Evolutionary conservation across 2,329 filamentous ascomycete genomes (phyloP), one percentile per base, ranked within the genome.

Genomic region (Aspergillus pseudotamarii): DNA sequence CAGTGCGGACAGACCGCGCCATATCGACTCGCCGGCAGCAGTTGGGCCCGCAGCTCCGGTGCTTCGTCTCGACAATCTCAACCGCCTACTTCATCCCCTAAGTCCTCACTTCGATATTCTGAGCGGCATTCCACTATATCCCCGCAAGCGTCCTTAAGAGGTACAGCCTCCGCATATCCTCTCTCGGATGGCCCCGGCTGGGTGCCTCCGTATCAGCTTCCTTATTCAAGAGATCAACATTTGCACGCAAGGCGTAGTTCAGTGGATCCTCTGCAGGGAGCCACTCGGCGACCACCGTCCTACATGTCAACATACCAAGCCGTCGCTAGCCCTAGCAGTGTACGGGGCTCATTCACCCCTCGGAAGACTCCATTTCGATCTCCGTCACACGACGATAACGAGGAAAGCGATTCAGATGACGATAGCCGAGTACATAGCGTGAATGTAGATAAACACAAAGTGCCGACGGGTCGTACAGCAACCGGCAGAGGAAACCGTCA

Each of bases 111-210:
- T 71, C 77, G 72, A 55, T 73, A 74, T 58, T 64, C 68, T 1
- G 70, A 80, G 28, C 72, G 76, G 26, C 75, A 75, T 59, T 73
- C 71, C 51, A 68, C 72, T 16, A 70, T 72, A 46, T 76, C 81
- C 3, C 79, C 81, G 23, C 73, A 77, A 32, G 74, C 73, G 43
- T 80, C 81, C 30, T 76, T 76, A 14, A 73, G 74, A 55, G 76
- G 75, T 11, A 70, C 75, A 28, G 62, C 74, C 36, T 70, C 68
- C 54, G 55, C 70, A 9, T 79, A 79, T 68, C 79, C 81, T 21
- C 74, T 84, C 28, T 81, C 81, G 34, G 82, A 85, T 59, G 85
- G 85, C 65, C 76, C 76, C 1, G 79, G 81, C 56, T 82, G 79
- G 80, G 78, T 73, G 48, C 75, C 76, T 69, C 78, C 82, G 19